Evolutionary conservation across 768 basidiomycete species (phyloP), one percentile per base, ranked within the genome.

Genomic region (Tulasnella sp.): DNA sequence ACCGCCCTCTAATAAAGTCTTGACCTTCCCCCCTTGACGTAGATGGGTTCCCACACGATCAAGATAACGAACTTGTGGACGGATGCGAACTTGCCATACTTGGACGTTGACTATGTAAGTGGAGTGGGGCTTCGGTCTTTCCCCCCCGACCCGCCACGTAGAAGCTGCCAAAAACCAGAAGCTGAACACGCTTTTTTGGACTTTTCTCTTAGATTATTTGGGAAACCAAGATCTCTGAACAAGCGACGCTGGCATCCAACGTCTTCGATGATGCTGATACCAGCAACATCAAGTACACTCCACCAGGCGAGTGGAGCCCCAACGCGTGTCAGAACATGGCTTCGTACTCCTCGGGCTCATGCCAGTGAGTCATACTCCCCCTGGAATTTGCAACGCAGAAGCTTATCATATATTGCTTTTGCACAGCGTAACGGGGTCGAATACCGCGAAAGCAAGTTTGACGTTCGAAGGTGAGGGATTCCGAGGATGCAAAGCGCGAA

Each of bases 21-120:
- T 36, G 34, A 14, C 62, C 27, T 34, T 34, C 62, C 62, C 44
- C 27, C 34, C 27, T 74, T 38, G 36, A 31, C 40, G 27, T 48
- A 74, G 73, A 74, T 74, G 73, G 40, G 46, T 34, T 24, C 38
- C 73, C 73, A 74, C 38, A 27, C 27, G 31, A 74, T 74, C 3
- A 48, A 6, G 9, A 74, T 74, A 42, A 48, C 73, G 5, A 74
- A 74, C 38, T 27, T 48, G 73, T n/a, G 31, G 73, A 48, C n/a
- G 4, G 38, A 74, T 40, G 9, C 40, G 40, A 40, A 27, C 6
- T 9, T n/a, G 31, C 73, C 73, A 12, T 74, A 74, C 31, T 48
- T 74, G 46, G 73, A 74, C 46, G 73, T 74, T 42, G 73, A 74
- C 38, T 74, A 42, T 48, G 73, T 74, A 40, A 42, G 73, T 74